Evolutionary conservation across 108 stramenopile species (phyloP), one percentile per base, ranked within the genome.

Genomic region (Nannochloropsis oceanica): DNA sequence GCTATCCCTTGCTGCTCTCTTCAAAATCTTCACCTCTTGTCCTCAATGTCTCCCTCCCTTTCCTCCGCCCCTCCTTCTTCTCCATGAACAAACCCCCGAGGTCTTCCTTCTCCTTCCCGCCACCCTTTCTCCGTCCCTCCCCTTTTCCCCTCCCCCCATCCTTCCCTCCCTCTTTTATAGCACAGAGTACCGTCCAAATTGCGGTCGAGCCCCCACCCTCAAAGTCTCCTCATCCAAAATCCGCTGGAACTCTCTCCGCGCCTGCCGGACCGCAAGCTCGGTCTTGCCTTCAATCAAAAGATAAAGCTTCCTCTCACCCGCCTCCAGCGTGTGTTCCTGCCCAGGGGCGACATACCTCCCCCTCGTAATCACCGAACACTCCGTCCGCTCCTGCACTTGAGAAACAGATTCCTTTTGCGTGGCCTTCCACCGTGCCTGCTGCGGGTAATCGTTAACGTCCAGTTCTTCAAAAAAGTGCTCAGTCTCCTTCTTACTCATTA

Each of bases 381-480:
- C 87, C 14, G 83, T 88, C 26, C 27, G 44, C 24, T 88, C 87
- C 44, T 59, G 50, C 42, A 88, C 42, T 79, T 84, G 81, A 80
- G 44, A 44, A 25, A 88, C 84, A 2, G 79, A 85, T 20, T 84
- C 80, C 83, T 84, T 88, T 27, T 88, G 87, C 59, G 87, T 88
- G 13, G 84, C 84, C 84, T 88, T 88, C 87, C 87, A 88, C 26
- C 87, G 84, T 8, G 87, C 87, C 73, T 86, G 86, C 44, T 88
- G 87, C 13, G 87, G 87, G 87, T 82, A 91, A 86, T 91, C 91
- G 83, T 91, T 91, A 82, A 91, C 90, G 46, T 89, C 91, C 44
- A 91, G 42, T 79, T 90, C 89, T 44, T 90, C 90, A 24, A 43
- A 43, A 84, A 89, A 90, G 88, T 91, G 89, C 85, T 83, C 84